phyloP scores from a whole-genome alignment of 1,284 basidiomycete species.

The Ustilago loliicola region DNA sequence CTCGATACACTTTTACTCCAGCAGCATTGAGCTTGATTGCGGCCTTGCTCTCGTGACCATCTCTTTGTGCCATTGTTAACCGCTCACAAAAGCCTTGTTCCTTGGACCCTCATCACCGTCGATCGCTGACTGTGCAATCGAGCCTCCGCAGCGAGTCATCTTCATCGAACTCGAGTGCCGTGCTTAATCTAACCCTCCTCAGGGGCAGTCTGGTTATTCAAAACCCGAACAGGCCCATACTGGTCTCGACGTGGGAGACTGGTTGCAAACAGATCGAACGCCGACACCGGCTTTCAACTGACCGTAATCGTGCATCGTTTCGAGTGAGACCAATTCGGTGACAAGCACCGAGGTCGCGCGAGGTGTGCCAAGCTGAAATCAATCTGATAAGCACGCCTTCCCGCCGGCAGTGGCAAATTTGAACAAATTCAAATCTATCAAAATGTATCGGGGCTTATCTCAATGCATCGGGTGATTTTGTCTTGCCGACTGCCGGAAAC shows the following conservation, averaged over 20 bases:
- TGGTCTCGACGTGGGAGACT: not conserved
- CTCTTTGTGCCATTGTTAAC: not conserved
- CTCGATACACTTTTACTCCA: not conserved
- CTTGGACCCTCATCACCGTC: not conserved
- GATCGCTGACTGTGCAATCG: not conserved
- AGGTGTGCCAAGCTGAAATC: not conserved
- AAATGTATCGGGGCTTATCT: not conserved
- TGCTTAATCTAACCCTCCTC: not conserved
- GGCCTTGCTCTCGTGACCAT: not conserved
- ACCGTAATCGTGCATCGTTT: slow-evolving; percentile 21
- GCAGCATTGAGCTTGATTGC: not conserved
- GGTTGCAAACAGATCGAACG: slow-evolving; percentile 4
- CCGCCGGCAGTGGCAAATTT: slow-evolving; percentile 13
- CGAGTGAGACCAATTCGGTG: not conserved
- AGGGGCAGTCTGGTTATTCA: not conserved
- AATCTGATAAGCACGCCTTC: slow-evolving; percentile 29
- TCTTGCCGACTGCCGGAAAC: not conserved
- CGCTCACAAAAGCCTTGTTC: no score
- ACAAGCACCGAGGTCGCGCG: not conserved
- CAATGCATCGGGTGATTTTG: not conserved
- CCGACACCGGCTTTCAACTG: slow-evolving; percentile 18
- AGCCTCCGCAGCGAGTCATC: not conserved
- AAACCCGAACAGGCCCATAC: not conserved
- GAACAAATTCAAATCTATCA: not conserved
- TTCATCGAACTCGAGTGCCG: not conserved